A percentile compares a stretch with the other conserved stretches of the same genome.
Evolutionary conservation across 1,139 yeast species (phyloP).

Genomic region (Trichomonascaceae sp.): DNA sequence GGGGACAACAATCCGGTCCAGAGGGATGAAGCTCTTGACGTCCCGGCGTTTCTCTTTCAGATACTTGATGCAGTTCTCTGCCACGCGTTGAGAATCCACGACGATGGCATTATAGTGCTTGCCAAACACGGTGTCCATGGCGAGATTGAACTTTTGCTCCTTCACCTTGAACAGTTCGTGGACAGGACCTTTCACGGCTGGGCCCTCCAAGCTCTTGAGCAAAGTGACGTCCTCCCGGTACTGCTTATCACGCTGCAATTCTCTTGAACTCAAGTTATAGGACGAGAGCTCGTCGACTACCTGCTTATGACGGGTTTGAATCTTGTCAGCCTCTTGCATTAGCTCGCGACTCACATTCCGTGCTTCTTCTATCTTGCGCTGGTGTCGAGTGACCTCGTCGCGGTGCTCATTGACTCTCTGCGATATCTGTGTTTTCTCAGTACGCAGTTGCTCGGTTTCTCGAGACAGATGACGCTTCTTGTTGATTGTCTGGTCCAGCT

Average conservation of each 20-base stretch:
- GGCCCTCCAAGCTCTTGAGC: constrained; percentile 49
- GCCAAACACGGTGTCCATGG: constrained; percentile 73
- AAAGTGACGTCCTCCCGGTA: constrained; percentile 60
- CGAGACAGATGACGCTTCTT: constrained; percentile 9
- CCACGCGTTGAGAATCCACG: constrained; percentile 65
- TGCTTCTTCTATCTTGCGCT: constrained; percentile 30
- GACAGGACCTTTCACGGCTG: constrained; percentile 72
- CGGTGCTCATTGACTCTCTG: constrained; percentile 23
- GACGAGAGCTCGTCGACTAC: constrained; percentile 54
- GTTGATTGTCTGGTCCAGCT: background rate
- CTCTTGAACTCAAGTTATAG: constrained; percentile 62
- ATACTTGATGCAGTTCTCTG: constrained; percentile 70
- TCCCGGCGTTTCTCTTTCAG: constrained; percentile 82
- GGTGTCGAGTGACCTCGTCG: constrained; percentile 29
- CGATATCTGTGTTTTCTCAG: constrained; percentile 9
- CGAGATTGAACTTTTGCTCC: constrained; percentile 59
- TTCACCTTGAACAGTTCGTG: constrained; percentile 72
- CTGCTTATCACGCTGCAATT: constrained; percentile 53
- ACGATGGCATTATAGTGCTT: constrained; percentile 68
- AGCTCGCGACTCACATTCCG: constrained; percentile 35
- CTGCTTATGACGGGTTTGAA: constrained; percentile 54
- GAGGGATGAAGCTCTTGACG: constrained; percentile 75
- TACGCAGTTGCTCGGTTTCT: constrained; percentile 23
- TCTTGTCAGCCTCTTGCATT: constrained; percentile 36
- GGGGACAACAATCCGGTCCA: constrained; percentile 59